Conservation (phyloP, 352 stramenopile genomes). For the Albugo laibachii region DNA sequence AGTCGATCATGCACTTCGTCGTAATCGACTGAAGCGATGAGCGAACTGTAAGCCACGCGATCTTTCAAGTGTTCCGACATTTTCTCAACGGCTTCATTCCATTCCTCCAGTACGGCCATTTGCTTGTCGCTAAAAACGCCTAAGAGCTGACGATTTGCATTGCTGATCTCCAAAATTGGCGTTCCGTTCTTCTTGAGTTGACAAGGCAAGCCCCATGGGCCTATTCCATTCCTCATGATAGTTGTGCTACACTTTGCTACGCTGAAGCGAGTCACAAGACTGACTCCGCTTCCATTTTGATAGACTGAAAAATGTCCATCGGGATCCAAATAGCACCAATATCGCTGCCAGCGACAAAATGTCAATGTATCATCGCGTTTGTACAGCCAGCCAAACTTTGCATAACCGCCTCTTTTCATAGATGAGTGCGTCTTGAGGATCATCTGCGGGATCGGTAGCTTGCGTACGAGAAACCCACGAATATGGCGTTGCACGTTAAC, state of each 20-base stretch:
- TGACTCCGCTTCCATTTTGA: slow-evolving; percentile 37
- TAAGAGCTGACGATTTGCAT: too few species aligned
- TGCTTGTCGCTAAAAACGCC: slow-evolving; percentile 36
- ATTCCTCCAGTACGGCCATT: slow-evolving; percentile 36
- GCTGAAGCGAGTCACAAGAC: slow-evolving; percentile 46
- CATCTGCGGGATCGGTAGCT: slow-evolving; percentile 36
- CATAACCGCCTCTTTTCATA: slow-evolving; percentile 6
- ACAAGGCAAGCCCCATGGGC: slow-evolving; percentile 18
- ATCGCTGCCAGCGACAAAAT: slow-evolving; percentile 64
- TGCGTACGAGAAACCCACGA: slow-evolving; percentile 44
- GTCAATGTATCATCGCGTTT: slow-evolving; percentile 61
- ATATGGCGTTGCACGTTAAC: slow-evolving; percentile 66
- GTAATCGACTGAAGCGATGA: too few species aligned
- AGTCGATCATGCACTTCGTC: too few species aligned
- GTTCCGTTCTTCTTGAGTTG: slow-evolving; percentile 8
- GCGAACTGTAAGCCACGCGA: too few species aligned
- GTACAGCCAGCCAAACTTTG: slow-evolving; percentile 60
- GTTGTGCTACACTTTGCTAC: slow-evolving; percentile 45
- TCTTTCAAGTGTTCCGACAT: too few species aligned
- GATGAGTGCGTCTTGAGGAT: slow-evolving; percentile 31
- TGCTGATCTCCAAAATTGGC: too few species aligned
- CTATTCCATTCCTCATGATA: slow-evolving; percentile 27
- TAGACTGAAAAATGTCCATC: slow-evolving; percentile 48
- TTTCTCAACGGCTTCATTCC: slow-evolving; percentile 45
- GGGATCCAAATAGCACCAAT: slow-evolving; percentile 60